A percentile compares a stretch with the other conserved stretches of the same genome.
These are phyloP conservation scores for Pisolithus tinctorius DNA, from an alignment of 768 basidiomycete genomes.

Conservation along the genomic window DNA sequence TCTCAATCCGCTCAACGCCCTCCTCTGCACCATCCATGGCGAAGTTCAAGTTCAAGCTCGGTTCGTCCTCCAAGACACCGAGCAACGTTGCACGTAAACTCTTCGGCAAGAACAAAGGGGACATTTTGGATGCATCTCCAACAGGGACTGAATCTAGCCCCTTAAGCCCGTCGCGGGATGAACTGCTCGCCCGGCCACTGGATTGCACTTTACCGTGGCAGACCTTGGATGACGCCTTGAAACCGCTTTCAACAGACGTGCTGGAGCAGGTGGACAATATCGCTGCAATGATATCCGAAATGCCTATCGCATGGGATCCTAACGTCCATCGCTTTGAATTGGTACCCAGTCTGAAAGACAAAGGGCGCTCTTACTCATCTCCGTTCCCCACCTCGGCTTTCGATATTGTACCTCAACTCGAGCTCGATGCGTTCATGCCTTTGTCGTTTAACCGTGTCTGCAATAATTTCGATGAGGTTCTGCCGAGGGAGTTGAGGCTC, in stretches of 20 bases:
- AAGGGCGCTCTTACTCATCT: constrained; percentile 57
- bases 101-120: constrained; percentile 36
- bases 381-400: constrained; percentile 56
- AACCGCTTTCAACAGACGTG: constrained; percentile 8
- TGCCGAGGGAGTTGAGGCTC: constrained; percentile 69
- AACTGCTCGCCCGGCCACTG: constrained; percentile 22
- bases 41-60: constrained; percentile 41
- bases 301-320: constrained; percentile 7
- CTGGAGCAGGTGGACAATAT: constrained; percentile 10
- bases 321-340: constrained; percentile 15
- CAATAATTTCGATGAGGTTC: constrained; percentile 60
- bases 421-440: constrained; percentile 42
- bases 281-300: constrained; percentile 4
- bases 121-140: constrained; percentile 9
- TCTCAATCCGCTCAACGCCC: constrained; percentile 39
- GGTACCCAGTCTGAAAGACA: constrained; percentile 31
- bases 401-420: constrained; percentile 45
- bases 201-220: constrained; percentile 41
- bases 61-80: constrained; percentile 34
- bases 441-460: constrained; percentile 35
- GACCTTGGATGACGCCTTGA: constrained; percentile 19
- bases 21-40: constrained; percentile 42
- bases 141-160: constrained; percentile 3
- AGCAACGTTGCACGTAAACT: constrained; percentile 53
- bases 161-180: constrained; percentile 7